These are phyloP conservation scores for Malania oleifera DNA, from an alignment of 164 flowering plant species.

Conservation along the genomic window DNA sequence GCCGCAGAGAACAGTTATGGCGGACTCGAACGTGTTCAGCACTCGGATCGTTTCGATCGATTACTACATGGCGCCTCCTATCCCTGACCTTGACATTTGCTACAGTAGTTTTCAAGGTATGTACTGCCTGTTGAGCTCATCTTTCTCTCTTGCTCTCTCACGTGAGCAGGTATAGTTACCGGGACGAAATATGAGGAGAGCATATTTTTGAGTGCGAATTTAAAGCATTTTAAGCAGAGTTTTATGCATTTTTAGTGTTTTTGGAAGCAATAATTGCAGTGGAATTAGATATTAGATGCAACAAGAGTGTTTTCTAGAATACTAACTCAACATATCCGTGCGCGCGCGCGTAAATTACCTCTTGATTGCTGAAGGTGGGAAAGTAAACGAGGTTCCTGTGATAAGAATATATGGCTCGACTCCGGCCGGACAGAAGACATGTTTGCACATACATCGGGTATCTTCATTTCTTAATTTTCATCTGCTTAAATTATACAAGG, in stretches of 20 bases:
- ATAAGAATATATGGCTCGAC: constrained; percentile 79
- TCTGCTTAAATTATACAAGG: background rate
- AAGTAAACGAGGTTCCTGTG: constrained; percentile 74
- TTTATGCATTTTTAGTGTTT: too few species aligned
- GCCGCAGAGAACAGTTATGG: constrained; percentile 10
- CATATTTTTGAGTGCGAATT: background rate
- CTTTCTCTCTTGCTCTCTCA: background rate
- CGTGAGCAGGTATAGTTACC: background rate
- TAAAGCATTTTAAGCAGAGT: too few species aligned
- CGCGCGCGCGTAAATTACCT: background rate
- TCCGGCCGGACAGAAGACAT: constrained; percentile 80
- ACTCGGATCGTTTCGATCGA: constrained; percentile 75
- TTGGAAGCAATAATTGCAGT: too few species aligned
- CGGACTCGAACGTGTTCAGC: constrained; percentile 43
- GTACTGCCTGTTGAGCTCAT: too few species aligned
- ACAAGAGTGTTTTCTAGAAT: background rate
- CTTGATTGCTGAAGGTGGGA: constrained; percentile 46
- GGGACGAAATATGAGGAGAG: background rate
- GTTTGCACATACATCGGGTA: constrained; percentile 78
- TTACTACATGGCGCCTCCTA: constrained; percentile 69
- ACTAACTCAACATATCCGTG: too few species aligned
- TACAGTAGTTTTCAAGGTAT: constrained; percentile 87
- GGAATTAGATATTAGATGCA: background rate
- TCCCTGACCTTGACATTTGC: constrained; percentile 56
- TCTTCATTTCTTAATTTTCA: constrained; percentile 2